Conservation (phyloP, 495 filamentous ascomycete species). For the Aspergillus ostianus region DNA sequence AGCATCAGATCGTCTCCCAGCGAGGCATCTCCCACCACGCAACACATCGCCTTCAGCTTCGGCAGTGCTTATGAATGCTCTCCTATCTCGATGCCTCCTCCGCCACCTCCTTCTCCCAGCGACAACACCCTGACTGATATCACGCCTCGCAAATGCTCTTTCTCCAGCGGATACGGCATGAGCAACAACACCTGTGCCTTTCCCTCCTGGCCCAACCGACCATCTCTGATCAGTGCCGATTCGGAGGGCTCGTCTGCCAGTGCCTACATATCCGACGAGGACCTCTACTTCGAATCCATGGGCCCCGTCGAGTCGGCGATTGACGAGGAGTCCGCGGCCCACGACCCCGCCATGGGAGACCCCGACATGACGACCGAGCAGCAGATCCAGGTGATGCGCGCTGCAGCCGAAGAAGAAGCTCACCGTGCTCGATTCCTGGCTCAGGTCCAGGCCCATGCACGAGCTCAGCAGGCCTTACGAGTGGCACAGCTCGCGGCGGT, state of each 20-base stretch:
- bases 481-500: constrained; percentile 33
- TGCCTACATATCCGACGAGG: constrained; percentile 52
- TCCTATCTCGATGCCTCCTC: constrained; percentile 35
- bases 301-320: constrained; percentile 28
- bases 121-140: constrained; percentile 42
- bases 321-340: constrained; percentile 31
- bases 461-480: constrained; percentile 43
- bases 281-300: constrained; percentile 44
- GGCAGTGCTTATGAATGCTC: constrained; percentile 40
- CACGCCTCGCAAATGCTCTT: constrained; percentile 47
- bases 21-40: constrained; percentile 29
- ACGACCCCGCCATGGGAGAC: constrained; percentile 20
- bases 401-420: constrained; percentile 38
- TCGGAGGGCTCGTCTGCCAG: constrained; percentile 34
- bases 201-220: constrained; percentile 53
- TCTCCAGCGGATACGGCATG: constrained; percentile 41
- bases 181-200: constrained; percentile 48
- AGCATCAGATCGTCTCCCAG: constrained; percentile 25
- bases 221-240: constrained; percentile 40
- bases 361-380: constrained; percentile 40
- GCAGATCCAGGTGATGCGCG: constrained; percentile 41
- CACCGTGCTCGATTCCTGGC: constrained; percentile 45
- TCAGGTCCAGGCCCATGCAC: constrained; percentile 46
- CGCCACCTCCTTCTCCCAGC: constrained; percentile 40
- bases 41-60: constrained; percentile 38